Evolutionary conservation across 2,329 filamentous ascomycete species (phyloP).

Genomic region (Exserohilum rostratum): DNA sequence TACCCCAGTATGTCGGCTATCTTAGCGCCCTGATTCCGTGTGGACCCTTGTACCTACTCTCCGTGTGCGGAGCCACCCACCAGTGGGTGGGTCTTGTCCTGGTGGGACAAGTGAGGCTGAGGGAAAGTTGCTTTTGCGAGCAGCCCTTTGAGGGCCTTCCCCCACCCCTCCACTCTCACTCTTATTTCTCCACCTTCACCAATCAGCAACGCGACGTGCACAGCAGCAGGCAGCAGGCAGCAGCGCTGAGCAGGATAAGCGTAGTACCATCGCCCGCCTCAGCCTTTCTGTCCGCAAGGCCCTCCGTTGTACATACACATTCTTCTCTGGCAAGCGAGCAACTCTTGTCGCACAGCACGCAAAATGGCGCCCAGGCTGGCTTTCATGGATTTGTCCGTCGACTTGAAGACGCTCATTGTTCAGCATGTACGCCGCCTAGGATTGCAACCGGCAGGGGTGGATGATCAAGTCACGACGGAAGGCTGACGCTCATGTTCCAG

Average conservation of each 20-base stretch:
- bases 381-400: constrained; percentile 46
- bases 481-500: constrained; percentile 26
- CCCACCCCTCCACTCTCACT: neutral
- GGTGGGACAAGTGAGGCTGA: constrained; percentile 24
- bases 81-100: constrained; percentile 6
- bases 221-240: neutral
- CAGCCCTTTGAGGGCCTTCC: neutral
- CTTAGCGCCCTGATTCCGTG: constrained; percentile 7
- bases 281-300: too few species aligned
- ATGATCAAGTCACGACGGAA: neutral
- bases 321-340: neutral
- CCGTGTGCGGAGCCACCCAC: constrained; percentile 1
- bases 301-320: neutral
- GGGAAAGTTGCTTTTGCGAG: constrained; percentile 7
- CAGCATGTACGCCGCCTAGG: constrained; percentile 40
- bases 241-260: neutral
- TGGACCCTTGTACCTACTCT: constrained; percentile 9
- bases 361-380: constrained; percentile 35
- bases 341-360: neutral
- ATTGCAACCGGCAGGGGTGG: too few species aligned
- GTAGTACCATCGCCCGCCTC: neutral
- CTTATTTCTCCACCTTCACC: constrained; percentile 12
- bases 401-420: constrained; percentile 49
- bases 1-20: constrained; percentile 16
- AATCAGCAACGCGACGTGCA: constrained; percentile 8